These are phyloP conservation scores for Byssoonygena ceratinophila DNA, from an alignment of 2,329 filamentous ascomycete genomes.

Conservation along the genomic window DNA sequence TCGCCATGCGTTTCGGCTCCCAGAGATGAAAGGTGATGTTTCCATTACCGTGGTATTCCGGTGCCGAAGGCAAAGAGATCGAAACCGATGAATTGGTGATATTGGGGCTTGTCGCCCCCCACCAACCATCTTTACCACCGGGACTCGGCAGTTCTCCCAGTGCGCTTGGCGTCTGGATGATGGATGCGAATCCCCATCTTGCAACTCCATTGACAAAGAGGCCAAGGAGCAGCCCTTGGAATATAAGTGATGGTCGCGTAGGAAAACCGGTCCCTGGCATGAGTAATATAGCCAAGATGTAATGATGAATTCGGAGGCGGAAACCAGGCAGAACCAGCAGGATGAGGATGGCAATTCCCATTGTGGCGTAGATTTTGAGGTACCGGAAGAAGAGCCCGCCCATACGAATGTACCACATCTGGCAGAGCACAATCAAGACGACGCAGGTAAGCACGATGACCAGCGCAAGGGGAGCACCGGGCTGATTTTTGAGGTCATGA, in stretches of 20 bases:
- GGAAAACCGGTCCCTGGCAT: slow-evolving; percentile 83
- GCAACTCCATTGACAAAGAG: slow-evolving; percentile 91
- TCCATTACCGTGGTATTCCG: slow-evolving; percentile 27
- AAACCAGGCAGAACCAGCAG: slow-evolving; percentile 64
- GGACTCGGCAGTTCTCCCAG: slow-evolving; percentile 46
- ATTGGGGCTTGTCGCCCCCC: slow-evolving; percentile 40
- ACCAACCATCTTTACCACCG: slow-evolving; percentile 34
- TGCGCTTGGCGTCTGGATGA: slow-evolving; percentile 69
- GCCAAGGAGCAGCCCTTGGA: slow-evolving; percentile 80
- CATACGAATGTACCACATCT: slow-evolving; percentile 76
- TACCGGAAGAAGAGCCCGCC: slow-evolving; percentile 72
- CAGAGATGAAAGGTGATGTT: slow-evolving; percentile 40
- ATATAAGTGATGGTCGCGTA: slow-evolving; percentile 71
- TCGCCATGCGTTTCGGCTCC: slow-evolving; percentile 31
- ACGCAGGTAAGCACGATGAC: slow-evolving; percentile 65
- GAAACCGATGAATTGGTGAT: slow-evolving; percentile 40
- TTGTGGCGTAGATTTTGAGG: slow-evolving; percentile 63
- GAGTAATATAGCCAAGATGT: slow-evolving; percentile 76
- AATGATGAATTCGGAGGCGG: slow-evolving; percentile 85
- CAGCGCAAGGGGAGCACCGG: slow-evolving; percentile 74
- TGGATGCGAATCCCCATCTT: slow-evolving; percentile 82
- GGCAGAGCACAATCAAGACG: slow-evolving; percentile 55
- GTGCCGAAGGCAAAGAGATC: slow-evolving; percentile 35
- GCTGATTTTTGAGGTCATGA: slow-evolving; percentile 79
- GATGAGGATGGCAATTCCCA: slow-evolving; percentile 57